Evolutionary conservation across 345 rosid genomes (phyloP).

Genomic region (Alliaria petiolata): DNA sequence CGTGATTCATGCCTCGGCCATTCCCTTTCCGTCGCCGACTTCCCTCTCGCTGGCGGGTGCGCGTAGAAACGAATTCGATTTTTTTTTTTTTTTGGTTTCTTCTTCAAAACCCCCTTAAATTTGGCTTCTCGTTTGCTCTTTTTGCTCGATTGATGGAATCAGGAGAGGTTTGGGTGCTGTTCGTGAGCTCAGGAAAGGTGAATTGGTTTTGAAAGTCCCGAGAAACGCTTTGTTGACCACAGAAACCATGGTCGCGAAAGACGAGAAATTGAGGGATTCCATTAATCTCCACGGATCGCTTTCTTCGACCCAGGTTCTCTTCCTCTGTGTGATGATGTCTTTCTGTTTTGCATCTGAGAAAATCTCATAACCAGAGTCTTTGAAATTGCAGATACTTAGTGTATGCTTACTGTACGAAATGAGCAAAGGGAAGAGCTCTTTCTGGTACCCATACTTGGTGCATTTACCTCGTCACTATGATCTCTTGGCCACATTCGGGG

Average conservation of each 20-base stretch:
- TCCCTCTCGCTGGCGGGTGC: conserved; percentile 81
- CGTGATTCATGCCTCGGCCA: conserved; percentile 45
- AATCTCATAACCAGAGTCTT: neutral
- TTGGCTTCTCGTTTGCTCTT: neutral
- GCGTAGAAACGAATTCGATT: neutral
- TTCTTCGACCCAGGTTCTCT: conserved; percentile 53
- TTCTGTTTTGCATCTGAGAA: neutral
- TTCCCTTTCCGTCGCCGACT: conserved; percentile 57
- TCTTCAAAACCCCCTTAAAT: neutral
- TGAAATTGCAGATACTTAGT: conserved; percentile 52
- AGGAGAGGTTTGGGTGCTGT: conserved; percentile 80
- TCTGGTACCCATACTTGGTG: conserved; percentile 67
- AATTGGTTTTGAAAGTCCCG: conserved; percentile 71
- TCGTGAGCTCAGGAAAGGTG: conserved; percentile 66
- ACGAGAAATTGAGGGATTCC: conserved; percentile 33
- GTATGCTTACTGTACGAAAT: conserved; percentile 70
- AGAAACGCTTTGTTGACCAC: conserved; percentile 55
- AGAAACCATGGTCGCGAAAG: conserved; percentile 36
- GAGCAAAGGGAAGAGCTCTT: conserved; percentile 61
- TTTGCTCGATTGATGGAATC: neutral
- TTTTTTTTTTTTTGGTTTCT: no score
- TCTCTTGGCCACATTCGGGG: conserved; percentile 61
- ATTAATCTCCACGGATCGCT: conserved; percentile 39
- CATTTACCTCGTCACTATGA: conserved; percentile 67
- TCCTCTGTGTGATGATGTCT: neutral